phyloP scores from a whole-genome alignment of 75 land plant species.

The Sequoiadendron giganteum region DNA sequence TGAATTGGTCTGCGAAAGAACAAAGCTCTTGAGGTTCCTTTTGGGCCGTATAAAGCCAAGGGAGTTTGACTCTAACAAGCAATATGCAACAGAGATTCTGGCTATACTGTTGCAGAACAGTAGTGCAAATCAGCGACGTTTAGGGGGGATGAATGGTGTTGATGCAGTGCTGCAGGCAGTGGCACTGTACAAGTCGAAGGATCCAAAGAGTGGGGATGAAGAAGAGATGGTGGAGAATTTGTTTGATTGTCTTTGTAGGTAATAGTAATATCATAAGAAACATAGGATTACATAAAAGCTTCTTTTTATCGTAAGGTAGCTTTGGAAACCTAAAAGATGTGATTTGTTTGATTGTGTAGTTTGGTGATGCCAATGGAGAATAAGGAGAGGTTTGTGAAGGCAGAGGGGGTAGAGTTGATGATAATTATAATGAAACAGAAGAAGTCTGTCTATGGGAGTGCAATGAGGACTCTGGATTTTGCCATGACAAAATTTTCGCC shows the following conservation, averaged over 20 bases:
- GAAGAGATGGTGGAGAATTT: conserved; percentile 99
- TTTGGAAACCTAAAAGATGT: neutral
- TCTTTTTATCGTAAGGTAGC: neutral
- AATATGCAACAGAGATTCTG: conserved; percentile 93
- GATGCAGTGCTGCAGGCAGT: conserved; percentile 90
- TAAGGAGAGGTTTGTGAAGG: conserved; percentile 94
- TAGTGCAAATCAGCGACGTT: conserved; percentile 74
- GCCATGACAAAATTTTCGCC: conserved; percentile 92
- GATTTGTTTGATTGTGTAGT: conserved; percentile 45
- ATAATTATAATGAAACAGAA: conserved; percentile 99
- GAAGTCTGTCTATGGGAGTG: conserved; percentile 86
- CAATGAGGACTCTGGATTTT: conserved; percentile 91
- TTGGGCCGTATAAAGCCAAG: conserved; percentile 75
- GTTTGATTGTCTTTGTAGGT: conserved; percentile 69
- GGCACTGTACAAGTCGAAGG: conserved; percentile 90
- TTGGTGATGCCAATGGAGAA: conserved; percentile 97
- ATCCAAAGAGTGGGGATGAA: conserved; percentile 89
- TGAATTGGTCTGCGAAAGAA: conserved; percentile 90
- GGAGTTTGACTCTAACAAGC: conserved; percentile 95
- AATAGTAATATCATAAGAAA: neutral
- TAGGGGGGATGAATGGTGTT: conserved; percentile 97
- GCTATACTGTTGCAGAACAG: conserved; percentile 95
- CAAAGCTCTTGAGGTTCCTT: conserved; percentile 85
- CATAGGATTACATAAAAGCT: neutral
- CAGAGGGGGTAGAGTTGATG: conserved; percentile 99